Evolutionary conservation across 108 stramenopile genomes (phyloP), one percentile per base, ranked within the genome.

Genomic region (Skeletonema potamos): DNA sequence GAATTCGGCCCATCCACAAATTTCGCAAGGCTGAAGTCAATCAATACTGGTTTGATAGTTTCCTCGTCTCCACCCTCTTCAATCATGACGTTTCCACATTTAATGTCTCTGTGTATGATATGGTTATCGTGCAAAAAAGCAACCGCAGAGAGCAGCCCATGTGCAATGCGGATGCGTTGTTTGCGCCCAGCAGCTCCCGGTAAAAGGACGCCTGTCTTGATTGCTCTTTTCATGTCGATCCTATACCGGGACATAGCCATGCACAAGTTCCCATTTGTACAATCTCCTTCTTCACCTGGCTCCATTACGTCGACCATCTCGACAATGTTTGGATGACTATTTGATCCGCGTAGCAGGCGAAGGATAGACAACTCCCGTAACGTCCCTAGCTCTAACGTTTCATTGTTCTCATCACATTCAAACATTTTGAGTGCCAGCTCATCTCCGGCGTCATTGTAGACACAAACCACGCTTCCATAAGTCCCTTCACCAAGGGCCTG

Each of bases 61-160:
- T 20, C 44, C 6, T 51, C 48, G 2, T 24, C 48, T 0, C 63
- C 85, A 43, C 81, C 62, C 1, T 70, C 83, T 33, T 62, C 72
- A 28, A 91, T 69, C 74, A 99, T 65, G 18, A 99, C 84, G 77
- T 99, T 99, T 29, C 98, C 97, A 28, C 84, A 84, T 75, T 99
- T 99, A 66, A 99, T 96, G 67, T 99, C 99, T 13, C 99, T 90
- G 71, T 99, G 99, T 34, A 99, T 96, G 59, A 98, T 86, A 20
- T 92, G 85, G 74, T 97, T 96, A 27, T 96, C 88, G 68, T 99
- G 99, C 17, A 99, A 84, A 85, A 94, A 96, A 51, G 87, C 87
- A 9, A 94, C 87, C 9, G 89, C 92, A 54, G 77, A 76, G 28
- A 94, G 67, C 27, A 94, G 46, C 27, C 89, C 92, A 66, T 91